A percentile compares a stretch with the other conserved stretches of the same genome.
phyloP scores from a whole-genome alignment of 2,329 filamentous ascomycete genomes.

The Zasmidium angulare region DNA sequence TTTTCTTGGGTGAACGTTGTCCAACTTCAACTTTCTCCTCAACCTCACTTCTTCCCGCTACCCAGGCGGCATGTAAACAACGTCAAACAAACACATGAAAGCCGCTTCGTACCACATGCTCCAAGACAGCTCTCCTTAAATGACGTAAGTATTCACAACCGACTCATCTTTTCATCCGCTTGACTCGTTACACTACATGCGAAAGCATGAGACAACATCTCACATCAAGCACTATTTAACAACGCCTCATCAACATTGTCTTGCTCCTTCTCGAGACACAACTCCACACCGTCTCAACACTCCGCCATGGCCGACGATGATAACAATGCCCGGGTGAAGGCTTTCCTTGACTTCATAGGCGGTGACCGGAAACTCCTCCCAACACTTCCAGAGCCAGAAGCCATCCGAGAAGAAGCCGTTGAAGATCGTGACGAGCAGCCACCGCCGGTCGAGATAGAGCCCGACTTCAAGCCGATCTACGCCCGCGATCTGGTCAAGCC shows the following conservation, averaged over 20 bases:
- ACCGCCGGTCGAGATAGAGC: constrained; percentile 2
- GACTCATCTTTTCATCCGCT: background rate
- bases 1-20: constrained; percentile 1
- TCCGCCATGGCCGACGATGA: background rate
- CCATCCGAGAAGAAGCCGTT: background rate
- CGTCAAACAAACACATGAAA: too few species aligned
- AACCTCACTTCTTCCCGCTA: background rate
- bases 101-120: too few species aligned
- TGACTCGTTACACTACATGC: background rate
- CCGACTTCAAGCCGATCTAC: constrained; percentile 1
- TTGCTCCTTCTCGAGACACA: background rate
- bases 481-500: background rate
- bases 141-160: background rate
- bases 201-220: background rate
- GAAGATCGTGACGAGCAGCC: constrained; percentile 1
- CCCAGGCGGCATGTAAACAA: background rate
- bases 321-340: background rate
- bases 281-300: background rate
- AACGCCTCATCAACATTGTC: background rate
- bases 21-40: background rate
- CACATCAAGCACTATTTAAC: background rate
- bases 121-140: background rate
- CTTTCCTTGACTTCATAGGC: too few species aligned
- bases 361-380: background rate
- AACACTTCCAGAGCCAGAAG: background rate